A percentile compares a stretch with the other conserved stretches of the same genome.
These are phyloP conservation scores for Pseudogymnoascus sp. DNA, from an alignment of 2,329 filamentous ascomycete species.

Conservation along the genomic window DNA sequence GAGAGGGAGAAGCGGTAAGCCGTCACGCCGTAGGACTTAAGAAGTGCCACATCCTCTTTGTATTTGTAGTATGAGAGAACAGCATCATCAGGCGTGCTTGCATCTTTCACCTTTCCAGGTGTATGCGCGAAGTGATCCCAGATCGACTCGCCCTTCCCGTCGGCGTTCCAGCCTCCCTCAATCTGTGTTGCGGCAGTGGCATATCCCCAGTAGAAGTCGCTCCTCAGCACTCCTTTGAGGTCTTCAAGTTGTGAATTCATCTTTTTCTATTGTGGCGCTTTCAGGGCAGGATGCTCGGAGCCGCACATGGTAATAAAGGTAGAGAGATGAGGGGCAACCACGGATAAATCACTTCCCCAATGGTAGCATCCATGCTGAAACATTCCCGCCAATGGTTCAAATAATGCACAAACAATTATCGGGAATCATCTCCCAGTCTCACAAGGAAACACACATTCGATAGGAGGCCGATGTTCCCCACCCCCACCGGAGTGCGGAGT, in stretches of 20 bases:
- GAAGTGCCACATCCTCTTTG: constrained; percentile 48
- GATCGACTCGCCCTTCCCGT: constrained; percentile 36
- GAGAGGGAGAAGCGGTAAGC: constrained; percentile 58
- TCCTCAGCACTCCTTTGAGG: constrained; percentile 41
- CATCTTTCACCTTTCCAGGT: constrained; percentile 33
- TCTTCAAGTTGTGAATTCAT: constrained; percentile 13
- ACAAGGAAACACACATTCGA: neutral
- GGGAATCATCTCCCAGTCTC: neutral
- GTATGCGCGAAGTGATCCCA: constrained; percentile 37
- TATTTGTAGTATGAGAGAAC: constrained; percentile 35
- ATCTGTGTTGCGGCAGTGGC: constrained; percentile 58
- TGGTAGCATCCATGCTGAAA: neutral
- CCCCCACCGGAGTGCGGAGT: neutral
- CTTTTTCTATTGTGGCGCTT: neutral
- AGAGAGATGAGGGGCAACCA: neutral
- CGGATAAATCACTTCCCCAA: neutral
- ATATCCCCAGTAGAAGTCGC: constrained; percentile 72
- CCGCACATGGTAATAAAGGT: constrained; percentile 4
- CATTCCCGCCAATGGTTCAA: neutral
- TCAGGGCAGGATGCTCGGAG: neutral
- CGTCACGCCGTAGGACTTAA: constrained; percentile 51
- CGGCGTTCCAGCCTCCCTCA: constrained; percentile 36
- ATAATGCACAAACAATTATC: neutral
- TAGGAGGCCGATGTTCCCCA: neutral
- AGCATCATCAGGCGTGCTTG: constrained; percentile 34